These are phyloP conservation scores for Nowakowskiella sp. DNA, from an alignment of 192 early-diverging fungal species.

Conservation along the genomic window DNA sequence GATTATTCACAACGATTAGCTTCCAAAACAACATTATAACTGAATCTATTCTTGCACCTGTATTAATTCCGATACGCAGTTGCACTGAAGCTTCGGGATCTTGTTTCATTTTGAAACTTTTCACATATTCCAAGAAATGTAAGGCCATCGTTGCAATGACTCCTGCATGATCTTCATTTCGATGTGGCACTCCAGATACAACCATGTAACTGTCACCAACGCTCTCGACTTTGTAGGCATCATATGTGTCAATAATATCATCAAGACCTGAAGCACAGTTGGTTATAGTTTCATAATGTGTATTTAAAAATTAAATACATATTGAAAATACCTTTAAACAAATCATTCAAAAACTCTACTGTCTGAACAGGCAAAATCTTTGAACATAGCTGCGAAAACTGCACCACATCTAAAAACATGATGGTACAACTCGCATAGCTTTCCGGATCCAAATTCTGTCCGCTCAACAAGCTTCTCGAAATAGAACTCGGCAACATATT, in stretches of 20 bases:
- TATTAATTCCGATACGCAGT: slow-evolving; percentile 30
- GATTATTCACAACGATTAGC: too few species aligned
- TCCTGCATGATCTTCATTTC: slow-evolving; percentile 15
- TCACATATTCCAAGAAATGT: slow-evolving; percentile 13
- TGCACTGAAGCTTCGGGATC: slow-evolving; percentile 18
- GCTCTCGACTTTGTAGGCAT: slow-evolving; percentile 41
- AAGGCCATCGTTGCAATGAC: slow-evolving; percentile 25
- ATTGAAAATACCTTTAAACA: slow-evolving; percentile 27
- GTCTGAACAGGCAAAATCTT: slow-evolving; percentile 19
- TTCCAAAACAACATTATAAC: too few species aligned
- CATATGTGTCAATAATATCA: slow-evolving; percentile 9
- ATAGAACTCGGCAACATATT: slow-evolving; percentile 30
- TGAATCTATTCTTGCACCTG: too few species aligned
- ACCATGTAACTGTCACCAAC: slow-evolving; percentile 36
- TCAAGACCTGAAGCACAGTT: too few species aligned
- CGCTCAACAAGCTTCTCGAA: slow-evolving; percentile 20
- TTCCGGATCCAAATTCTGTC: slow-evolving; percentile 17
- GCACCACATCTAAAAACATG: slow-evolving; percentile 31
- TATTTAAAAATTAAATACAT: slow-evolving; percentile 5
- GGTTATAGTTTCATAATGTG: background rate
- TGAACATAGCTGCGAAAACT: slow-evolving; percentile 28
- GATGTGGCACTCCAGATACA: slow-evolving; percentile 20
- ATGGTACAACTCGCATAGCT: slow-evolving; percentile 23
- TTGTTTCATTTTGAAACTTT: slow-evolving; percentile 5
- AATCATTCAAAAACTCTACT: slow-evolving; percentile 28